These are phyloP conservation scores for Neurospora tetraspora DNA, from an alignment of 495 filamentous ascomycete species.

Conservation along the genomic window DNA sequence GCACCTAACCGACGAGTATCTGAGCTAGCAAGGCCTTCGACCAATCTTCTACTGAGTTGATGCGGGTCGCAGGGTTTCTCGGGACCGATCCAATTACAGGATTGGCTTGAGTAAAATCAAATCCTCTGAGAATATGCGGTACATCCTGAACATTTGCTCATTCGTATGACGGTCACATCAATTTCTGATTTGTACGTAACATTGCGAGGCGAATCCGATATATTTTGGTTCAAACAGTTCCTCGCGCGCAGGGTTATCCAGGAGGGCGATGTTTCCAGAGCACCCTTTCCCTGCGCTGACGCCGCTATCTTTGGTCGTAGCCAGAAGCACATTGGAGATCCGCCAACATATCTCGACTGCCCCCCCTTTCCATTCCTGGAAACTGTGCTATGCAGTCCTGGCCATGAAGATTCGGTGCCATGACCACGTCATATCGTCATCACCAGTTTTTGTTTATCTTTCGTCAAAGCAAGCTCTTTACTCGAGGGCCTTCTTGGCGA, in stretches of 20 bases:
- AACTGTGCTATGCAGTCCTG: neutral
- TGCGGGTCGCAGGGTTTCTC: too few relatives aligned
- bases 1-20: too few relatives aligned
- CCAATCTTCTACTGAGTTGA: too few relatives aligned
- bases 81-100: too few relatives aligned
- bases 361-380: neutral
- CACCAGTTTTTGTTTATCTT: neutral
- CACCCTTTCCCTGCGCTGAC: neutral
- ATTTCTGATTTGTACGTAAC: neutral
- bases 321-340: neutral
- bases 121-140: too few relatives aligned
- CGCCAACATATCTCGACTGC: neutral
- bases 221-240: neutral
- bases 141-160: neutral
- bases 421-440: neutral
- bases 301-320: neutral
- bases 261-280: neutral
- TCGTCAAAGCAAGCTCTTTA: constrained; percentile 15
- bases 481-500: constrained; percentile 70
- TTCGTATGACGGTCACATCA: neutral
- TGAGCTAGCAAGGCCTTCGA: too few relatives aligned
- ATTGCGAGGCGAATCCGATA: neutral
- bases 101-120: too few relatives aligned
- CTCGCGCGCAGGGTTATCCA: neutral
- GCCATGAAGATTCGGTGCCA: neutral